Evolutionary conservation across 2,329 filamentous ascomycete genomes (phyloP), one percentile per base, ranked within the genome.

Genomic region (Xylariaceae sp.): DNA sequence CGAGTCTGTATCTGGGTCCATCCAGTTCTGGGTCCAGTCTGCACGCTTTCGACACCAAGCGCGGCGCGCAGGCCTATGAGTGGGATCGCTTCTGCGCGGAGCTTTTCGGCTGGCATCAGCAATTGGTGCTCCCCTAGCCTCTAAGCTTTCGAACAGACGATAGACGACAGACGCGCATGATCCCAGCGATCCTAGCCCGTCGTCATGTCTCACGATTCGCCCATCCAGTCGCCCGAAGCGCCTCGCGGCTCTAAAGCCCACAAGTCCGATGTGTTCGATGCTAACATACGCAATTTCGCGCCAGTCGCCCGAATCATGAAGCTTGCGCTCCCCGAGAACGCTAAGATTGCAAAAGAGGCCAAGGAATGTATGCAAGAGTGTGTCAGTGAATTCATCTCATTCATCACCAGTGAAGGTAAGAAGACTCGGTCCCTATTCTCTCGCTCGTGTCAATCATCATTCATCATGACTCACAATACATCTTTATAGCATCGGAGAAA

Each of bases 281-380:
- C 91, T 95, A 92, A 95, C 81, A 94, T 94, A 80, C 86, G 88
- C 72, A 94, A 94, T 78, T 92, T 90, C 85, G 88, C 86, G 77
- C 87, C 88, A 99, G 94, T 99, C 71, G 94, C 94, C 66, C 89
- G 94, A 59, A 97, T 99, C 75, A 99, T 99, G 94, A 99, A 99
- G 77, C 89, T 92, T 69, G 94, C 94, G 5, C 82, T 99, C 53
- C 94, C 94, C 55, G 94, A 99, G 66, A 99, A 99, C 73, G 94
- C 94, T 67, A 99, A 99, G 78, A 99, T 99, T 63, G 92, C 92
- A 61, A 99, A 99, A 74, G 94, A 99, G 74, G 94, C 94, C 58
- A 99, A 99, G 76, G 94, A 99, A 75, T 99, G 94, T 78, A 97
- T 99, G 94, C 94, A 99, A 76, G 94, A 99, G 76, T 99, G 94